phyloP scores from a whole-genome alignment of 2,329 filamentous ascomycete species.

The Ceratocystiopsis brevicomis region DNA sequence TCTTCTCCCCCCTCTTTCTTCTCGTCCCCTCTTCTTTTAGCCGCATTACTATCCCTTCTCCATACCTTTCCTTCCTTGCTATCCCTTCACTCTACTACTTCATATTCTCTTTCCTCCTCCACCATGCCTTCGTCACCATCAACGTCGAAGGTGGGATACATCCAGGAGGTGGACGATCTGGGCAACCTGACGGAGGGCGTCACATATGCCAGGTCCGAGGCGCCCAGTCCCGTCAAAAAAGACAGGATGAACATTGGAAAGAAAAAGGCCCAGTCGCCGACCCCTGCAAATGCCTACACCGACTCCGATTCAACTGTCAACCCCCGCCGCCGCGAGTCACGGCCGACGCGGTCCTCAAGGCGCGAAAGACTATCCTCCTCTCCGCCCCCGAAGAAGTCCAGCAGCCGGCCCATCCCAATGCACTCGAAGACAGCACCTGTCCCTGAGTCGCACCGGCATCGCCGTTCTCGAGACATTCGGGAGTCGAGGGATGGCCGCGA shows the following conservation, averaged over 20 bases:
- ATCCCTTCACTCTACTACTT: neutral
- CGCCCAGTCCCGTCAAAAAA: constrained; percentile 23
- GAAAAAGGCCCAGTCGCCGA: constrained; percentile 21
- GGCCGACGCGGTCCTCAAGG: constrained; percentile 16
- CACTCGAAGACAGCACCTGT: constrained; percentile 20
- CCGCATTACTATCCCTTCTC: neutral
- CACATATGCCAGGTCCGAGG: constrained; percentile 29
- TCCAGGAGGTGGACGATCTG: constrained; percentile 33
- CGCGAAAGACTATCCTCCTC: constrained; percentile 11
- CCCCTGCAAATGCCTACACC: constrained; percentile 17
- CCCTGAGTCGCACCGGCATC: constrained; percentile 6
- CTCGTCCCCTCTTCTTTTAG: neutral
- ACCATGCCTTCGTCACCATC: neutral
- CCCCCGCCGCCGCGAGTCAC: constrained; percentile 15
- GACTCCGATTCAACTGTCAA: constrained; percentile 27
- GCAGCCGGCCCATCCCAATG: constrained; percentile 15
- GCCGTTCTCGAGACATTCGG: too few species aligned
- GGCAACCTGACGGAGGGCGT: constrained; percentile 21
- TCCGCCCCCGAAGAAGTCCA: constrained; percentile 4
- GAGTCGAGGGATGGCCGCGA: too few species aligned
- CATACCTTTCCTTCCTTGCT: neutral
- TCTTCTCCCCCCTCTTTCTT: neutral
- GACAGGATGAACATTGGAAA: constrained; percentile 34
- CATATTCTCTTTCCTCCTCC: neutral
- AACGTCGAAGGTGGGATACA: constrained; percentile 21